These are phyloP conservation scores for Apiospora rasikravindrae DNA, from an alignment of 2,329 filamentous ascomycete species.

Conservation along the genomic window DNA sequence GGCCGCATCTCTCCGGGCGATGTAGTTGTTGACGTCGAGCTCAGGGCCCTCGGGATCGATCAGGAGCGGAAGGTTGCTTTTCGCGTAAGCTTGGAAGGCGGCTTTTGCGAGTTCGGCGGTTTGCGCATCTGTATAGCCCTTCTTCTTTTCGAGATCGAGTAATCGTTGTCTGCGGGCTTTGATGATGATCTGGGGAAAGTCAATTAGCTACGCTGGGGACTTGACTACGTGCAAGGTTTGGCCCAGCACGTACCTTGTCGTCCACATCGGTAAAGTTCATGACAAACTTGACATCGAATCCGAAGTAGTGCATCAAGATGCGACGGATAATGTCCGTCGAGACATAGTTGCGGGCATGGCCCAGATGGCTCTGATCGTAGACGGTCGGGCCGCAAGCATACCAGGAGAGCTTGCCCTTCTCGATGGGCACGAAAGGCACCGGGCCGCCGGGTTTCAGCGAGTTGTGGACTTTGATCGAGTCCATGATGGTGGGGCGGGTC, in stretches of 20 bases:
- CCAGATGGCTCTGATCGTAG: constrained; percentile 76
- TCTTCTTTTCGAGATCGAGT: constrained; percentile 79
- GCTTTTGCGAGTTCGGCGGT: constrained; percentile 52
- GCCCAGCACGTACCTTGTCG: constrained; percentile 67
- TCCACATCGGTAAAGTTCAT: constrained; percentile 93
- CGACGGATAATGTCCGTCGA: constrained; percentile 87
- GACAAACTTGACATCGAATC: constrained; percentile 82
- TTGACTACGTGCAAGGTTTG: constrained; percentile 64
- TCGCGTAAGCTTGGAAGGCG: constrained; percentile 62
- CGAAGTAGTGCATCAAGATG: constrained; percentile 83
- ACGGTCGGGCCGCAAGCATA: constrained; percentile 90
- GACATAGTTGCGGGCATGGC: constrained; percentile 89
- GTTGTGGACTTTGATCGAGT: constrained; percentile 77
- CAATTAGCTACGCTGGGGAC: constrained; percentile 57
- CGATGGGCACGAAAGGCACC: constrained; percentile 75
- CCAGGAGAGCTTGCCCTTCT: constrained; percentile 77
- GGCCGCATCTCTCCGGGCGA: constrained; percentile 52
- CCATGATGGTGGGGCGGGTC: constrained; percentile 52
- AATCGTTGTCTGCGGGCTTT: constrained; percentile 78
- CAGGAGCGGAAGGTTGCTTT: constrained; percentile 60
- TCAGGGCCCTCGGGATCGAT: constrained; percentile 46
- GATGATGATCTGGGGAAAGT: constrained; percentile 59
- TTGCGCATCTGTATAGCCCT: constrained; percentile 57
- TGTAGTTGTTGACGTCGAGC: constrained; percentile 58
- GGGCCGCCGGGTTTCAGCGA: constrained; percentile 75